A percentile compares a stretch with the other conserved stretches of the same genome.
Evolutionary conservation across 1,284 basidiomycete genomes (phyloP).

Genomic region (Ustilago tritici): DNA sequence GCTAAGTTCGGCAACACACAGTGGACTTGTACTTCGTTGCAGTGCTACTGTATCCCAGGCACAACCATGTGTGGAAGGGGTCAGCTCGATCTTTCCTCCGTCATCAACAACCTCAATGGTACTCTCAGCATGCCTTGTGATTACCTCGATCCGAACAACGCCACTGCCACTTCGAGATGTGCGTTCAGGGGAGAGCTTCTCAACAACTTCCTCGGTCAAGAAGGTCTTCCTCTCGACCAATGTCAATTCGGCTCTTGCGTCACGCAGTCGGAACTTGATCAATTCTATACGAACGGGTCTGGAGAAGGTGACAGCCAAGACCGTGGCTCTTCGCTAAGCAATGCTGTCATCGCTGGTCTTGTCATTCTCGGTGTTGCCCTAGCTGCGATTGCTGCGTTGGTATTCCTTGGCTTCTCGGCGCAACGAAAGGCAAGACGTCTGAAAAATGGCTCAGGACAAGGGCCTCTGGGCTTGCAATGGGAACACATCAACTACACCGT

Average conservation of each 20-base stretch:
- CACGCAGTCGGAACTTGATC: conserved; percentile 46
- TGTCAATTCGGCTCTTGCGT: conserved; percentile 57
- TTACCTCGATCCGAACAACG: conserved; percentile 50
- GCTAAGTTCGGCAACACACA: conserved; percentile 36
- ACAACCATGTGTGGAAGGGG: conserved; percentile 52
- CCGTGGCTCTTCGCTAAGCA: conserved; percentile 33
- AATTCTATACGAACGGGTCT: conserved; percentile 35
- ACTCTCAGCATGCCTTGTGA: conserved; percentile 59
- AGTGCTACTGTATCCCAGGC: conserved; percentile 61
- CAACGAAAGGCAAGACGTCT: conserved; percentile 36
- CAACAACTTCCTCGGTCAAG: conserved; percentile 49
- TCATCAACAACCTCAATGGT: conserved; percentile 58
- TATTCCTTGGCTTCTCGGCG: conserved; percentile 38
- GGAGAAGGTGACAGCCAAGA: conserved; percentile 14
- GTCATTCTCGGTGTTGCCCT: conserved; percentile 52
- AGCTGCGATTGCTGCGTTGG: conserved; percentile 27
- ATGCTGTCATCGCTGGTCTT: conserved; percentile 54
- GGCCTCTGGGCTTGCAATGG: conserved; percentile 54
- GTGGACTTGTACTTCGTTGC: conserved; percentile 51
- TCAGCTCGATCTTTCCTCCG: conserved; percentile 39
- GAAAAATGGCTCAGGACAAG: conserved; percentile 21
- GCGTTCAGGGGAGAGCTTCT: conserved; percentile 52
- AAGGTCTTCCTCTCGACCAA: conserved; percentile 48
- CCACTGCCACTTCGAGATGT: conserved; percentile 33
- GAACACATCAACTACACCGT: conserved; percentile 43